Base-by-base conservation (phyloP, 441 rosid species). In the Erysimum pusillum region DNA sequence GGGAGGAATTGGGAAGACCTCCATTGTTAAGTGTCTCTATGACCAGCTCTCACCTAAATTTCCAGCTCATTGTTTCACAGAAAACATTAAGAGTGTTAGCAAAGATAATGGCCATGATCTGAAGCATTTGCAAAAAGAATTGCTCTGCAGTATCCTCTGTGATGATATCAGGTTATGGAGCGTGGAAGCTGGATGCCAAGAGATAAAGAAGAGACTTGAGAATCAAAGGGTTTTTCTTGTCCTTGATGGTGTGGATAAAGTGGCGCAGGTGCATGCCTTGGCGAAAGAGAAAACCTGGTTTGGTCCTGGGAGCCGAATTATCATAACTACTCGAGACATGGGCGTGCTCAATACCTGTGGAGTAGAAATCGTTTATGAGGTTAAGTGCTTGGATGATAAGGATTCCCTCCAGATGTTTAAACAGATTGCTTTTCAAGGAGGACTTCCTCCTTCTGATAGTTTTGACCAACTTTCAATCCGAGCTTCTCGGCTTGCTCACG, bases 1-100 rank as follows among this genome's bases (percentile, higher is more conserved):
- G 63, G 85, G 85, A 17, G 86, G 86, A 0, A 71, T 80, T 14
- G 82, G 79, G 2, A 75, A 75, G 68, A 69, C 76, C 11, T 28
- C 73, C 22, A 60, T 77, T 1, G 81, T 76, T 22, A 58, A 46
- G 39, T 51, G 41, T 64, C 51, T 70, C 18, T 77, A 52, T 38
- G 51, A 15, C 48, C 59, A n/a, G 48, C 7, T 53, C 20, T 63
- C 71, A 9, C 31, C 6, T 6, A 22, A 15, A 7, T 77, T 77
- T 17, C 3, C 34, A 20, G 71, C 59, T n/a, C 10, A 32, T 18
- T 45, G 39, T 20, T 77, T 77, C 71, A 35, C 58, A 3, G 35
- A 20, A 14, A 31, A 71, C 42, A 15, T 71, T 13, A 53, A 44
- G 22, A 36, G 58, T 9, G 5, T 18, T 20, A 2, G 20, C 1